Percentiles rank a stretch among this genome's conserved stretches.
Evolutionary conservation across 176 grass and related monocot species (phyloP).

Genomic region (Musa itinerans): DNA sequence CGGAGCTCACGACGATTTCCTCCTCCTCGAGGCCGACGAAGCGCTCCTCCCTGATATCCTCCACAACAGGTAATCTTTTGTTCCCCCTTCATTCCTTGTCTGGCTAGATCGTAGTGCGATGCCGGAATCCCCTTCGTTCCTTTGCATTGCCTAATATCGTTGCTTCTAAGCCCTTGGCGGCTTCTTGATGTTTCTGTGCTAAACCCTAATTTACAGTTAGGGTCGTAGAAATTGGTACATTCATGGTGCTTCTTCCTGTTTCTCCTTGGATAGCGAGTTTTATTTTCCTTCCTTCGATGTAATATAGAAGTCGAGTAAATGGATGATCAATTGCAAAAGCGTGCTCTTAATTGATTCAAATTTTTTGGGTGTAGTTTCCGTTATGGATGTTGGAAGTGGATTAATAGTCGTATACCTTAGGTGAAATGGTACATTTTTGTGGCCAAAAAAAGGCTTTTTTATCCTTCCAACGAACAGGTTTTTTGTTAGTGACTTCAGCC

Average conservation of each 20-base stretch:
- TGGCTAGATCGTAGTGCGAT: not conserved
- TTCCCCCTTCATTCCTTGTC: not conserved
- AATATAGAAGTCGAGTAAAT: not conserved
- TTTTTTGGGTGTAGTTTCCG: too few species aligned
- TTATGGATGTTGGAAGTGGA: not conserved
- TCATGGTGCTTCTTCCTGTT: not conserved
- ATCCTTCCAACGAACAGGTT: not conserved
- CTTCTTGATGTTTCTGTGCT: not conserved
- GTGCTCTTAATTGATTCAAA: too few species aligned
- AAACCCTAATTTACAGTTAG: not conserved
- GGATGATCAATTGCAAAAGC: not conserved
- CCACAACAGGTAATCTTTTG: constrained; percentile 39
- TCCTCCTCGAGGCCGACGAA: constrained; percentile 70
- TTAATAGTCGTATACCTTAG: not conserved
- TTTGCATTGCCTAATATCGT: not conserved
- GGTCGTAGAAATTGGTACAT: not conserved
- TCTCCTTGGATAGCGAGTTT: not conserved
- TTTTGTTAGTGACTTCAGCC: not conserved
- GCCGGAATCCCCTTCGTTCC: not conserved
- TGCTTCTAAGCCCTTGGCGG: too few species aligned
- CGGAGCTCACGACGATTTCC: constrained; percentile 51
- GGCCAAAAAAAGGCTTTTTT: not conserved
- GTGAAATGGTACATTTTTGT: not conserved
- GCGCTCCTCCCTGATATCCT: constrained; percentile 65
- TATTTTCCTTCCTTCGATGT: not conserved